phyloP scores from a whole-genome alignment of 805 yeast species.

The Metschnikowia gruessii region DNA sequence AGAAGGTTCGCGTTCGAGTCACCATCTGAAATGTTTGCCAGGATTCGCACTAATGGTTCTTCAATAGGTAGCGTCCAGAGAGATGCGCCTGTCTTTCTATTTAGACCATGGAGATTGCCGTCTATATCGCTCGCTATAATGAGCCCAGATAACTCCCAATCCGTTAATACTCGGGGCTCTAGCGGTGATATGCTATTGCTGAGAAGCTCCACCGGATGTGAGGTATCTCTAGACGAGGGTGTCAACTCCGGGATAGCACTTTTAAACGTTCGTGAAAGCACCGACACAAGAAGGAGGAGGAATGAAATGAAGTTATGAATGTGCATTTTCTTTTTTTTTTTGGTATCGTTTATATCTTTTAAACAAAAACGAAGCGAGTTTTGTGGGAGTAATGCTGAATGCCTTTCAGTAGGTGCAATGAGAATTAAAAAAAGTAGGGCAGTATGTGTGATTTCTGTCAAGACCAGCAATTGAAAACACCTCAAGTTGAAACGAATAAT shows the following conservation, averaged over 20 bases:
- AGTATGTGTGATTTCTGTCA: background rate
- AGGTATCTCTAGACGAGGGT: background rate
- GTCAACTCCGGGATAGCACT: constrained; percentile 4
- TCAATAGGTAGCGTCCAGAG: constrained; percentile 74
- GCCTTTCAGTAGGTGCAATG: background rate
- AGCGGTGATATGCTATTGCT: constrained; percentile 29
- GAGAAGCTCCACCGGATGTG: background rate
- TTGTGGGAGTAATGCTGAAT: background rate
- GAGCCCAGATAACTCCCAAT: constrained; percentile 53
- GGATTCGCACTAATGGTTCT: constrained; percentile 55
- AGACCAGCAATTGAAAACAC: background rate
- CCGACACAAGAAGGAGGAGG: constrained; percentile 2
- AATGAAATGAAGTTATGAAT: background rate
- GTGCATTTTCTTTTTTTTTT: background rate
- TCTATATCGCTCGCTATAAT: constrained; percentile 78
- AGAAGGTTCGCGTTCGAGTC: constrained; percentile 35
- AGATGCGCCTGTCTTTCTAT: constrained; percentile 68
- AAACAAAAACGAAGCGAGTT: background rate
- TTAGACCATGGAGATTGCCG: constrained; percentile 80
- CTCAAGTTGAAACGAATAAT: background rate
- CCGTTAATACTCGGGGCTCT: constrained; percentile 40
- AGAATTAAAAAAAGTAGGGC: constrained; percentile 1
- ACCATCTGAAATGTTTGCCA: constrained; percentile 10
- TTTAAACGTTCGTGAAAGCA: background rate
- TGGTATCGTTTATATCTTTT: background rate